phyloP scores from a whole-genome alignment of 257 asterid species.

The Solanum raphanifolium region DNA sequence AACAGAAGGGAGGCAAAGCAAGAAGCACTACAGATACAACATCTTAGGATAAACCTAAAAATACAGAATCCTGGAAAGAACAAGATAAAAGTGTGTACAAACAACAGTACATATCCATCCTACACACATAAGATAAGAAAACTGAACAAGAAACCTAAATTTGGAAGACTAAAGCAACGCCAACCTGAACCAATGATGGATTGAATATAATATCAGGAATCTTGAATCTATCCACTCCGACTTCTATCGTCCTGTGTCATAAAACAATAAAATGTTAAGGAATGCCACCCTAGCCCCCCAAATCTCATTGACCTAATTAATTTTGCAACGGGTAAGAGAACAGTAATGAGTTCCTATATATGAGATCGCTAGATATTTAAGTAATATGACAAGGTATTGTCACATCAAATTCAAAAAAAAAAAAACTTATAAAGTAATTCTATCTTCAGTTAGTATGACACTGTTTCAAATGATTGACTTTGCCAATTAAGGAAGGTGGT shows the following conservation, averaged over 20 bases:
- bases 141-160: not conserved
- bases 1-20: not conserved
- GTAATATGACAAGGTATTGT: not conserved
- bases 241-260: constrained; percentile 63
- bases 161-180: not conserved
- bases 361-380: not conserved
- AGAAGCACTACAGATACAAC: not conserved
- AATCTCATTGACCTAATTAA: not conserved
- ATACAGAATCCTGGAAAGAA: not conserved
- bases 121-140: not conserved
- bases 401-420: not conserved
- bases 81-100: not conserved
- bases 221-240: constrained; percentile 96
- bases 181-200: constrained; percentile 81
- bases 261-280: not conserved
- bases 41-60: not conserved
- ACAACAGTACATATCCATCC: not conserved
- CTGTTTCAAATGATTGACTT: not conserved
- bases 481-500: not conserved
- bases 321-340: not conserved
- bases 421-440: not conserved
- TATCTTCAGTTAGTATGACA: not conserved
- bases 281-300: not conserved
- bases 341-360: not conserved
- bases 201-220: constrained; percentile 84